Evolutionary conservation across 2,329 filamentous ascomycete genomes (phyloP), one percentile per base, ranked within the genome.

Genomic region (Fusarium circinatum): DNA sequence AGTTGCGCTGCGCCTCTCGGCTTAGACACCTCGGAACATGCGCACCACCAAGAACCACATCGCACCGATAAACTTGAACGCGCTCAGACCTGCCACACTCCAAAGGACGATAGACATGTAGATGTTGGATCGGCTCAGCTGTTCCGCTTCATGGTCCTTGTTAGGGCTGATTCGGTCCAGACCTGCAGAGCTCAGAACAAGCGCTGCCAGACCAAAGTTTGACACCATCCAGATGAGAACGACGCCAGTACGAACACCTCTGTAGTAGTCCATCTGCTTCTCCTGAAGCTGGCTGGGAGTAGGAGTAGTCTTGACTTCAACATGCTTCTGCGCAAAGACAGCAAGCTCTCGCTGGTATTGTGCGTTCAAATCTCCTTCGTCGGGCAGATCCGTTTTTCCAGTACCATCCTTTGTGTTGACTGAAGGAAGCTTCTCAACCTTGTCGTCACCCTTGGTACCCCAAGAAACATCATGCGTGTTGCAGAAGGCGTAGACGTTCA

Each of bases 401-500:
- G 86, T 84, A 75, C 94, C 96, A 49, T 97, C 93, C 82, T 98
- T 98, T 61, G 95, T 92, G 76, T 92, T 95, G 76, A 96, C 96
- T 0, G 92, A 94, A 4, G 94, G 94, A 60, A 98, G 89, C 80
- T 96, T 95, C 78, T 97, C 95, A 12, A 96, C 89, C 83, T 98
- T 98, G 84, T 98, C 96, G 81, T 98, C 96, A 78, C 96, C 96
- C 84, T 98, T 99, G 47, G 96, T 99, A 49, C 96, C 96, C 96
- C 96, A 99, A 0, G 95, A 97, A 26, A 99, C 95, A 81, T 99
- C 96, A 89, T 99, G 96, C 0, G 96, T 97, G 85, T 99, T 99
- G 87, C 96, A 98, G 84, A 99, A 99, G 70, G 96, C 96, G 84
- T 98, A 99, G 65, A 99, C 96, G 86, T 98, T 99, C 78, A 99